phyloP scores from a whole-genome alignment of 2,329 filamentous ascomycete species.

The Penicillium hesseltinei region DNA sequence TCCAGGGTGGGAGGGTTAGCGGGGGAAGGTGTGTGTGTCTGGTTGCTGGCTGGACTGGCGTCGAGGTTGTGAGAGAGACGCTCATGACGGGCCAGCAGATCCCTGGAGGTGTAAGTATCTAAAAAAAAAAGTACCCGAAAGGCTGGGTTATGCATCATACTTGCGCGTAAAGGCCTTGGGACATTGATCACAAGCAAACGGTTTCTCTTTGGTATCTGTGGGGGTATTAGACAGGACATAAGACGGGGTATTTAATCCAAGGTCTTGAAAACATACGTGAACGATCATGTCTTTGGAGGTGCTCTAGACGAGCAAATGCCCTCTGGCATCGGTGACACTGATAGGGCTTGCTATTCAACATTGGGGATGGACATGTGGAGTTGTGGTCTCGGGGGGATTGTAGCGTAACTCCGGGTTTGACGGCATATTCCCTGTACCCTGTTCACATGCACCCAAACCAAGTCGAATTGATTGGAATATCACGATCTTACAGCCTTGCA shows the following conservation, averaged over 20 bases:
- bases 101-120: constrained; percentile 21
- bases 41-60: constrained; percentile 12
- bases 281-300: constrained; percentile 38
- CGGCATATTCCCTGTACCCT: background rate
- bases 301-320: constrained; percentile 34
- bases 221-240: constrained; percentile 11
- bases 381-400: constrained; percentile 1
- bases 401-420: background rate
- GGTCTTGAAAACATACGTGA: constrained; percentile 29
- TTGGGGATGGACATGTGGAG: background rate
- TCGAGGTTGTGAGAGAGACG: constrained; percentile 28
- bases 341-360: constrained; percentile 24
- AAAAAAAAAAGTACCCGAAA: no score
- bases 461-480: background rate
- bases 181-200: constrained; percentile 31
- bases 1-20: constrained; percentile 21
- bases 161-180: constrained; percentile 38
- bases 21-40: constrained; percentile 19
- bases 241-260: background rate
- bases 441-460: background rate
- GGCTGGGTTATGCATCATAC: constrained; percentile 15
- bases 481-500: background rate
- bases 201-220: constrained; percentile 38
- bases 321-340: constrained; percentile 33
- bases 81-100: constrained; percentile 34